Conservation (phyloP, 2,329 filamentous ascomycete species). For the Xylaria sp. region DNA sequence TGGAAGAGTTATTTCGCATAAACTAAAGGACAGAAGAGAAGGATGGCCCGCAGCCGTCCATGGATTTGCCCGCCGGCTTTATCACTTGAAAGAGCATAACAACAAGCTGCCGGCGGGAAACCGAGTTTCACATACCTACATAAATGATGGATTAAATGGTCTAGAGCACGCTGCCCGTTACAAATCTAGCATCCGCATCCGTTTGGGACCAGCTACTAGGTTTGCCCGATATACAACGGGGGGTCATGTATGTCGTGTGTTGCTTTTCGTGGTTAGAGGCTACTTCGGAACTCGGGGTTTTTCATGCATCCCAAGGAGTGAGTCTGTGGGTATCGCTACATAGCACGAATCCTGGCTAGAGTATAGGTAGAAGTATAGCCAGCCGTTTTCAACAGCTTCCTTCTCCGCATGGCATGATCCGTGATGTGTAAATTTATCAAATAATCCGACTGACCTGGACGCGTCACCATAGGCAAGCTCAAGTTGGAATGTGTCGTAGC, state of each 20-base stretch:
- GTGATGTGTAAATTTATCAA: background rate
- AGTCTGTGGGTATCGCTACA: conserved; percentile 2
- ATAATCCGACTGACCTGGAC: no score
- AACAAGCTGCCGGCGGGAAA: background rate
- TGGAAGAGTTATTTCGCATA: conserved; percentile 99
- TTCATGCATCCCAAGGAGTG: conserved; percentile 6
- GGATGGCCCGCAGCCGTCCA: background rate
- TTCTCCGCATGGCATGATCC: background rate
- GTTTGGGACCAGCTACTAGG: background rate
- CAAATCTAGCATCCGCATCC: background rate
- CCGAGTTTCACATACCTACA: background rate
- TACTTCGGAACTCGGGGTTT: background rate
- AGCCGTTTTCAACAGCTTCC: background rate
- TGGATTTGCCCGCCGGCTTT: background rate
- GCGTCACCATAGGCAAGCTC: no score
- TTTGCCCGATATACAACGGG: background rate
- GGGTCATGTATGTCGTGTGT: background rate
- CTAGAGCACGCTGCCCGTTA: background rate
- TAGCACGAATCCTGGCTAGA: conserved; percentile 1
- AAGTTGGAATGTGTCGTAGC: no score
- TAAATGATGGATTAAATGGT: background rate
- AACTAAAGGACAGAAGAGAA: background rate
- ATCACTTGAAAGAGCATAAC: background rate
- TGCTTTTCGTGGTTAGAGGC: background rate
- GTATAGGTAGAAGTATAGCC: background rate